Percentiles rank a stretch among this genome's conserved stretches.
phyloP scores from a whole-genome alignment of 1,139 yeast genomes.

The Magnusiomyces tetraspermus region DNA sequence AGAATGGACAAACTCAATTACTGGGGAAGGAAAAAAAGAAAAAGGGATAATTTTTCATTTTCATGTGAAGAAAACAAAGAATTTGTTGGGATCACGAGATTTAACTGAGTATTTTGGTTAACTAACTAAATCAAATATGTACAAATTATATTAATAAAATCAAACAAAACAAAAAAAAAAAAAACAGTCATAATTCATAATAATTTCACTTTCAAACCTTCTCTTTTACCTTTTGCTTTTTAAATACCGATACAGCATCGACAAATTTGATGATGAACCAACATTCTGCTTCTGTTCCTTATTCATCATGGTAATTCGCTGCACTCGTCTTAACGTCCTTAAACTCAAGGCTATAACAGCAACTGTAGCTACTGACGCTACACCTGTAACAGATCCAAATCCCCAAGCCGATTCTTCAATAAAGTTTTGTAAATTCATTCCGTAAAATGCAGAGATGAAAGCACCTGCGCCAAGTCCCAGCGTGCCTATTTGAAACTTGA shows the following conservation, averaged over 20 bases:
- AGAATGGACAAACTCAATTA: neutral
- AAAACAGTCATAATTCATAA: neutral
- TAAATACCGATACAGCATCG: neutral
- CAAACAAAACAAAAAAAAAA: neutral
- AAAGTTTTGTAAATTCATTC: slow-evolving; percentile 90
- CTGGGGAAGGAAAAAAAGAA: neutral
- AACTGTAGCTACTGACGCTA: slow-evolving; percentile 35
- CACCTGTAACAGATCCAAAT: slow-evolving; percentile 51
- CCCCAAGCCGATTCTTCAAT: slow-evolving; percentile 73
- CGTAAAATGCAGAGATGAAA: slow-evolving; percentile 76
- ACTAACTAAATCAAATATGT: too few relatives aligned
- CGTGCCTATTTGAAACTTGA: slow-evolving; percentile 82
- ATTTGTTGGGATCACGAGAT: too few relatives aligned
- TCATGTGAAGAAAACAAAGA: too few relatives aligned
- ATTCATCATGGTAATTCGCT: slow-evolving; percentile 54
- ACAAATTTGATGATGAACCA: neutral
- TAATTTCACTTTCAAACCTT: too few relatives aligned
- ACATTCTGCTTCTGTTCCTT: neutral
- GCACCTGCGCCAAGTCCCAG: slow-evolving; percentile 82
- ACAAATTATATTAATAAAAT: too few relatives aligned
- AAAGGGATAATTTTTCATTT: too few relatives aligned
- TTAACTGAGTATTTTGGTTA: too few relatives aligned
- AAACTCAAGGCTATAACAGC: slow-evolving; percentile 34
- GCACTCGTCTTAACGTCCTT: slow-evolving; percentile 46
- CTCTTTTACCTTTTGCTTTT: too few relatives aligned